Base-by-base conservation (phyloP, 2,329 filamentous ascomycete species). In the Byssoonygena ceratinophila region DNA sequence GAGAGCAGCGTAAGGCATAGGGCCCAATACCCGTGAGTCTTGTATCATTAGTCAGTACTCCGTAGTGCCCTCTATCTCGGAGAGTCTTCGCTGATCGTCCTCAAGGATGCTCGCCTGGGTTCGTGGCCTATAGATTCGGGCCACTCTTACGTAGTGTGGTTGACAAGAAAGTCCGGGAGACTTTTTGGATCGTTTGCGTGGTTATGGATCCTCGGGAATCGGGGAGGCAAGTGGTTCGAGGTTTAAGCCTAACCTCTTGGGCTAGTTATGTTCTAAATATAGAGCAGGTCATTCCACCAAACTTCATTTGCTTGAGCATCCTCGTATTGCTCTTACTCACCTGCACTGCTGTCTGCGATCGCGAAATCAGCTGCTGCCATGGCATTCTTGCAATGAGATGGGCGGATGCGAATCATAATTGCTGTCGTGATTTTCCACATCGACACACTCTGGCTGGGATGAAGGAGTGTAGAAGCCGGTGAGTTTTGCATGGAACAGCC, bases 241-340 rank as follows among this genome's bases (percentile, higher is more conserved):
- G 22, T 12, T 29, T 27, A n/a, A 29, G n/a, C 25, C 27, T 31
- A 32, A 45, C 25, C 11, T 32, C 34, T 46, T 48, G 32, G 45
- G 45, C 45, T 36, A n/a, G n/a, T n/a, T n/a, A 18, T 22, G 34
- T 48, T 37, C 45, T 48, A 48, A 48, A 48, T 48, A 36, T 48
- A 48, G 45, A n/a, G 16, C 20, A 41, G n/a, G n/a, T n/a, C n/a
- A n/a, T n/a, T 41, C 39, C 12, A 12, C 12, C 18, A 23, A 41
- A 41, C 39, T 20, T 41, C 39, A 22, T 8, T 2, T 25, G 3
- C 2, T 20, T 12, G 18, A 16, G 20, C 4, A n/a, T 22, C 2
- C 20, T 25, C 5, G n/a, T 25, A 8, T 12, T 4, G 12, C 16
- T 36, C 32, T 5, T 23, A 8, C 22, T 22, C 12, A 12, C 34